These are phyloP conservation scores for Vanrija sp. DNA, from an alignment of 1,284 basidiomycete genomes.

Conservation along the genomic window DNA sequence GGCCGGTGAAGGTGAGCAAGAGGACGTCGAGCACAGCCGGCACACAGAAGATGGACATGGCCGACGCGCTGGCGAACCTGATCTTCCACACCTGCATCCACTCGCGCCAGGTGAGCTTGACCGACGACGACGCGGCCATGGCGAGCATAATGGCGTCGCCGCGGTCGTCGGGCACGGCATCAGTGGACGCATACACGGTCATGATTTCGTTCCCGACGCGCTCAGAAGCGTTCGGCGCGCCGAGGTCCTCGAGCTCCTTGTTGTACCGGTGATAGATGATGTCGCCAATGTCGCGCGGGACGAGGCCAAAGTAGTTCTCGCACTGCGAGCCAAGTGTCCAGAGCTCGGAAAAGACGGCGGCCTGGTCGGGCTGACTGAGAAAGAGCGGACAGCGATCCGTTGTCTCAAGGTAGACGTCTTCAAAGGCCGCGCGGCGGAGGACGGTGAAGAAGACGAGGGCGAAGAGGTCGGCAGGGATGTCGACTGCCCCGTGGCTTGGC, in stretches of 20 bases:
- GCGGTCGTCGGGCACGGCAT: not conserved
- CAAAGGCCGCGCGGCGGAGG: conserved; percentile 12
- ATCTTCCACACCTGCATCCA: conserved; percentile 8
- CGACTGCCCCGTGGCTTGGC: not conserved
- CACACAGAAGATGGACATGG: conserved; percentile 10
- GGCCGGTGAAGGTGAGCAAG: conserved; percentile 9
- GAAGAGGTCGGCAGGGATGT: conserved; percentile 11
- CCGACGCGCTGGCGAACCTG: conserved; percentile 6
- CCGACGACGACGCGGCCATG: conserved; percentile 7
- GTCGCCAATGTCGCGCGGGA: conserved; percentile 9
- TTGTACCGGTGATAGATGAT: conserved; percentile 10
- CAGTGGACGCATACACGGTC: conserved; percentile 8
- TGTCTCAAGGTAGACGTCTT: conserved; percentile 14
- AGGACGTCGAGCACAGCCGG: conserved; percentile 10
- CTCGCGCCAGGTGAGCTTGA: conserved; percentile 2
- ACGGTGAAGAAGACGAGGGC: conserved; percentile 11
- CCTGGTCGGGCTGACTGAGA: conserved; percentile 9
- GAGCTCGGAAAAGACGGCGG: conserved; percentile 12
- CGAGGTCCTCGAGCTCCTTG: conserved; percentile 3
- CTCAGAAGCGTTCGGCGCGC: not conserved
- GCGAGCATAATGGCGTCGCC: conserved; percentile 6
- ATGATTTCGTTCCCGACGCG: conserved; percentile 11
- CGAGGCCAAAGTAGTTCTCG: conserved; percentile 13
- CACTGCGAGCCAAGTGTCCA: conserved; percentile 16
- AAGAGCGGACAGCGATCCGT: conserved; percentile 12